Conservation (phyloP, 2,329 filamentous ascomycete genomes). For the Epichloe glyceriae region DNA sequence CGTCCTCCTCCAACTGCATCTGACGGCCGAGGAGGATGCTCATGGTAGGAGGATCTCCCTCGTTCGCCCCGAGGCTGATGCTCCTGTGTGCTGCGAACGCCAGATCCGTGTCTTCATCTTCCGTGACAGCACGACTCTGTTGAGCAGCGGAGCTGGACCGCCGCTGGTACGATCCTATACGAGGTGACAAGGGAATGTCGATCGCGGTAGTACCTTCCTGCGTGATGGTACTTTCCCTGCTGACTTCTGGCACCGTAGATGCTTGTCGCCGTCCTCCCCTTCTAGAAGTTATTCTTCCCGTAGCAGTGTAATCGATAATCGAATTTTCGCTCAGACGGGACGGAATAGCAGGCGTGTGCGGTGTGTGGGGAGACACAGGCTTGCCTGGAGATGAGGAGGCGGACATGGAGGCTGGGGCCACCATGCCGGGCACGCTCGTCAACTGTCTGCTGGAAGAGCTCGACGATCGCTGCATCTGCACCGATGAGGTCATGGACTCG, state of each 20-base stretch:
- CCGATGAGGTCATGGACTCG: slow-evolving; percentile 85
- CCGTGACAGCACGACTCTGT: slow-evolving; percentile 39
- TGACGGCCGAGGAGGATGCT: slow-evolving; percentile 45
- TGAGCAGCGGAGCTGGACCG: slow-evolving; percentile 60
- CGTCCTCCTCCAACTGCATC: slow-evolving; percentile 18
- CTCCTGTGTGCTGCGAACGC: slow-evolving; percentile 51
- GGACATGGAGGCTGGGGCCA: slow-evolving; percentile 63
- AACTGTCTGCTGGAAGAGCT: slow-evolving; percentile 54
- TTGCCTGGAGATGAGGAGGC: slow-evolving; percentile 83
- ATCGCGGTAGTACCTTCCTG: slow-evolving; percentile 51
- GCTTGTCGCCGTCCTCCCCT: slow-evolving; percentile 15
- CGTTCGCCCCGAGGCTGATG: slow-evolving; percentile 53
- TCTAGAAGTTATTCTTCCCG: slow-evolving; percentile 19
- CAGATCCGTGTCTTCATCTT: slow-evolving; percentile 49
- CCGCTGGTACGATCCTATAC: slow-evolving; percentile 41
- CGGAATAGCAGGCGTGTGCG: slow-evolving; percentile 85
- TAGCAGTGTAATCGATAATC: slow-evolving; percentile 34
- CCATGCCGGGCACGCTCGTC: slow-evolving; percentile 49
- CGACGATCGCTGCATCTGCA: slow-evolving; percentile 71
- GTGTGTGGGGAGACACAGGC: slow-evolving; percentile 77
- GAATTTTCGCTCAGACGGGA: slow-evolving; percentile 88
- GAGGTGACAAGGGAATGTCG: slow-evolving; percentile 60
- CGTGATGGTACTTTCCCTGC: slow-evolving; percentile 27
- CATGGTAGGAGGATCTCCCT: slow-evolving; percentile 50
- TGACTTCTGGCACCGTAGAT: slow-evolving; percentile 17